These are phyloP conservation scores for Russula abietina DNA, from an alignment of 768 basidiomycete genomes.

Conservation along the genomic window DNA sequence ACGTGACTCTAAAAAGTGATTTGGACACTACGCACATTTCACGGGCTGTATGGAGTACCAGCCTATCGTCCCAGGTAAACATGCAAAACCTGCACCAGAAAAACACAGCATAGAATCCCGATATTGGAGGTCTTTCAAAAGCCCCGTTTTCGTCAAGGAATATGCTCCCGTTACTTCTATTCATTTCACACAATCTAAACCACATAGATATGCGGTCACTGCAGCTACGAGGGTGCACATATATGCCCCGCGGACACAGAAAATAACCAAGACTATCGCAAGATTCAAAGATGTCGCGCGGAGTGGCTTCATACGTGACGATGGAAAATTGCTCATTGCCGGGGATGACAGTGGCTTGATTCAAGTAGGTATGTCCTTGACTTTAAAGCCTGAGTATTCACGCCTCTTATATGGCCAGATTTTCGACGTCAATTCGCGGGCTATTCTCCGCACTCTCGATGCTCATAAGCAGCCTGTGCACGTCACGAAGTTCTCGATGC, in stretches of 20 bases:
- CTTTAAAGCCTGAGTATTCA: neutral
- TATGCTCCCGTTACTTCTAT: slow-evolving; percentile 93
- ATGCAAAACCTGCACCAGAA: slow-evolving; percentile 49
- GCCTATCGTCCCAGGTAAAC: slow-evolving; percentile 57
- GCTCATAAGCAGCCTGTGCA: slow-evolving; percentile 96
- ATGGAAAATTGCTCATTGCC: slow-evolving; percentile 92
- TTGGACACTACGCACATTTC: neutral
- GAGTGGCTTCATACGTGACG: slow-evolving; percentile 79
- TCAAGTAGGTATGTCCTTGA: slow-evolving; percentile 40
- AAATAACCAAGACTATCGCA: slow-evolving; percentile 92
- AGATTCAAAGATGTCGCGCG: slow-evolving; percentile 95
- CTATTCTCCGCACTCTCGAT: slow-evolving; percentile 87
- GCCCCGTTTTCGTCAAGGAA: slow-evolving; percentile 94
- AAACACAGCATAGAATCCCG: slow-evolving; percentile 70
- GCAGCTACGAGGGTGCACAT: slow-evolving; percentile 91
- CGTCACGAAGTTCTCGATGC: slow-evolving; percentile 84
- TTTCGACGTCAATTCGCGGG: slow-evolving; percentile 87
- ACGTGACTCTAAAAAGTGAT: slow-evolving; percentile 11
- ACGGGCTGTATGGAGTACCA: slow-evolving; percentile 65
- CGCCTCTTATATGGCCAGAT: slow-evolving; percentile 40
- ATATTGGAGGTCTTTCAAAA: slow-evolving; percentile 82
- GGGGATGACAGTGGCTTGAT: slow-evolving; percentile 92
- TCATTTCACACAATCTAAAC: slow-evolving; percentile 81
- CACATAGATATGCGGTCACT: slow-evolving; percentile 93
- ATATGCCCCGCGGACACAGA: slow-evolving; percentile 94